These are phyloP conservation scores for Monilinia laxa DNA, from an alignment of 2,329 filamentous ascomycete genomes.

Conservation along the genomic window DNA sequence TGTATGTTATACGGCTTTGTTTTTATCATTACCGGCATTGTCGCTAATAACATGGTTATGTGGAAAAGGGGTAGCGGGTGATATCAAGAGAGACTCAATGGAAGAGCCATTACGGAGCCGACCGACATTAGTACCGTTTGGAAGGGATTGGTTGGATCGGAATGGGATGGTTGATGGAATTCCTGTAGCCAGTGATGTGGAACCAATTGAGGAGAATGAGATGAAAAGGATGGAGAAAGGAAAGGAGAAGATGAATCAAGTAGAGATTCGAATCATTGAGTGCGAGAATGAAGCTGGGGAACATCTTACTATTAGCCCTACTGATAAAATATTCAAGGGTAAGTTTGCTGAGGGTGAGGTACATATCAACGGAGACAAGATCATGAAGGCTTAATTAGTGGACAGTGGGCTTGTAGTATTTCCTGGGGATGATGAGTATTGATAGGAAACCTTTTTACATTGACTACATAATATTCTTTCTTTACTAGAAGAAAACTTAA, in stretches of 20 bases:
- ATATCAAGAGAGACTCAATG: constrained; percentile 26
- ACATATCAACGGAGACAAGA: neutral
- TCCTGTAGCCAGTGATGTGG: neutral
- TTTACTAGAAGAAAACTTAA: neutral
- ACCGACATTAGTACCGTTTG: constrained; percentile 27
- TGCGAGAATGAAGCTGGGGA: neutral
- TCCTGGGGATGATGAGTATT: neutral
- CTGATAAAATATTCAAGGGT: neutral
- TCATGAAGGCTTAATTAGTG: constrained; percentile 1
- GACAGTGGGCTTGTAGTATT: neutral
- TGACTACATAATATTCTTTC: neutral
- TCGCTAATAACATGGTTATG: constrained; percentile 33
- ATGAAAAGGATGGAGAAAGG: neutral
- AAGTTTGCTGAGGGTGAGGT: neutral
- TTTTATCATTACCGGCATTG: constrained; percentile 29
- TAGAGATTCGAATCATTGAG: neutral
- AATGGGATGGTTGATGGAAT: constrained; percentile 14
- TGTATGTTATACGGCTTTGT: constrained; percentile 15
- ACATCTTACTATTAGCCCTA: neutral
- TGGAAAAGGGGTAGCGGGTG: constrained; percentile 27
- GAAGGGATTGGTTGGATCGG: constrained; percentile 22
- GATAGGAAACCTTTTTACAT: neutral
- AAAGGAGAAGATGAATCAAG: too few species aligned
- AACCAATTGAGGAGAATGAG: neutral
- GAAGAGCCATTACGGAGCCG: constrained; percentile 24